Base-by-base conservation (phyloP, 768 basidiomycete species). In the Coprinopsis strossmayeri region DNA sequence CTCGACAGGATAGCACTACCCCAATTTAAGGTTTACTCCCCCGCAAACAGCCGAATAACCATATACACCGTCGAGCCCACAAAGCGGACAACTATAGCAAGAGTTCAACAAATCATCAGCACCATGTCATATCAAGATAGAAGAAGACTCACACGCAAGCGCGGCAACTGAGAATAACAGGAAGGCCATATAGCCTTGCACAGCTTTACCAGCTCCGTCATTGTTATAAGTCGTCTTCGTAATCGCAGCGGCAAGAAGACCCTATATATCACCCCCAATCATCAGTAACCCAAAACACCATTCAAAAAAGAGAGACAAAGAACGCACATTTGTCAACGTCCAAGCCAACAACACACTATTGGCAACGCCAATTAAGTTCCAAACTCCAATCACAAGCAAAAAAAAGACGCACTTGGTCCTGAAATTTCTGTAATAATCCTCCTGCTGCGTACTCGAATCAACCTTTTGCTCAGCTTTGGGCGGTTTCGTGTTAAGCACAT, bases 381-480 rank as follows among this genome's bases (percentile, higher is more conserved):
- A 7, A 7, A 32, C 30, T 15, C 30, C 30, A 32, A 32, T 7
- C 9, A 32, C 9, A 32, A 32, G 15, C 30, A 15, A 15, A 7
- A 32, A 32, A 32, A 45, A 51, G 45, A 69, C 74, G 44, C 62
- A 87, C 87, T 95, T 95, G 1, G 95, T 98, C 53, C 95, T 76
- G 65, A 97, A 94, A 5, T 76, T 78, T 54, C 86, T 73, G 62
- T 94, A 94, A 65, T 87, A 91, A 70, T 94, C 91, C 61, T 92
- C 88, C 63, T 91, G 81, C 54, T 73, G 59, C 2, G 84, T 87
- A 51, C 67, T 61, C 25, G 62, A 59, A 62, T 92, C 87, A 0
- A 74, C 74, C 54, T 77, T 84, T 23, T 67, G 59, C 26, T 86
- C 84, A 42, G 67, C 77, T 63, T 87, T 87, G 2, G 87, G 86